A percentile compares a stretch with the other conserved stretches of the same genome.
These are phyloP conservation scores for Penicillium subrubescens DNA, from an alignment of 495 filamentous ascomycete genomes.

Conservation along the genomic window DNA sequence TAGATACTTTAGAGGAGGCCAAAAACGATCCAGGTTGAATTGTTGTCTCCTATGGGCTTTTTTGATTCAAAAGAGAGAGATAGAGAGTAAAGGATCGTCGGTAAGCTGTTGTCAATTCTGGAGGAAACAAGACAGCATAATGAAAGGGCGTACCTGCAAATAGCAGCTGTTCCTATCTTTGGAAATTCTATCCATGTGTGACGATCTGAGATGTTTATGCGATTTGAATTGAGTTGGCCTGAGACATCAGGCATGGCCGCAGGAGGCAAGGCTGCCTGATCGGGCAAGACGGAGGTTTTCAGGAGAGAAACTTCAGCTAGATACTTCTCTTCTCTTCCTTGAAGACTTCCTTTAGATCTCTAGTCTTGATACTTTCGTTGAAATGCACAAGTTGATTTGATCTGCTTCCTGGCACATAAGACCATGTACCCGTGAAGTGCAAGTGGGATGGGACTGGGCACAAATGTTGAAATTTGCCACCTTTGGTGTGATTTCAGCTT, in stretches of 20 bases:
- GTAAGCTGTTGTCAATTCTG: background rate
- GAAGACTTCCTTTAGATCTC: no score
- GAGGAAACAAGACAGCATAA: background rate
- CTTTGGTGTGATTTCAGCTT: background rate
- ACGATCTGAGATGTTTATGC: no score
- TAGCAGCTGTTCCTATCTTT: background rate
- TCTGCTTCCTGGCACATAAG: no score
- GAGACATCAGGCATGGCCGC: no score
- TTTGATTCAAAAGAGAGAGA: background rate
- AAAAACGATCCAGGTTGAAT: background rate
- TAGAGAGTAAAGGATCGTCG: background rate
- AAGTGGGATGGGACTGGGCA: background rate
- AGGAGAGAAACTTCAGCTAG: no score
- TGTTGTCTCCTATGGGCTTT: background rate
- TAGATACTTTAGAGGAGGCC: background rate
- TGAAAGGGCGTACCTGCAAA: background rate
- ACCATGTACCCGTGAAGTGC: background rate
- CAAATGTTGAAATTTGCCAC: background rate
- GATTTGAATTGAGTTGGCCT: no score
- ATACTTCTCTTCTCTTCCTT: no score
- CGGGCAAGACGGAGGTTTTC: no score
- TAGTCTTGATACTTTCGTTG: no score
- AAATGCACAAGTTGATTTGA: no score
- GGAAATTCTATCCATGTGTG: background rate
- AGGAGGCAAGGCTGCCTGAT: no score